Evolutionary conservation across 805 yeast species (phyloP).

Genomic region (Lachancea cidri): DNA sequence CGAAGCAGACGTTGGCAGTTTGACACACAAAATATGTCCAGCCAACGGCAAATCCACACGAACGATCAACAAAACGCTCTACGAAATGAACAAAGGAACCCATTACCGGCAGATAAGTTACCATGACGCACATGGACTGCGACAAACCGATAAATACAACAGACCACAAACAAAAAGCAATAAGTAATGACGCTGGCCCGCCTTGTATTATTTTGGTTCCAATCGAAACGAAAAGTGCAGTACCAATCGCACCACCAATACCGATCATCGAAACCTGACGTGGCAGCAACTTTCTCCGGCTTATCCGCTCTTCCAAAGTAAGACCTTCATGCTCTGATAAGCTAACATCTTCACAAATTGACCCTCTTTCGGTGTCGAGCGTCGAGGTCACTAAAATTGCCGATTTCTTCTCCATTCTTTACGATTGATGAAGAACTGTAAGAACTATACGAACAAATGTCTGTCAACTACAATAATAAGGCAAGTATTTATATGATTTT

Average conservation of each 20-base stretch:
- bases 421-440: too few species aligned
- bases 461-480: too few species aligned
- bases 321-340: neutral
- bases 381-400: neutral
- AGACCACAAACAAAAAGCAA: conserved; percentile 35
- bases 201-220: conserved; percentile 33
- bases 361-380: neutral
- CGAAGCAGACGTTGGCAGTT: conserved; percentile 60
- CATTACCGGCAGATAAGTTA: conserved; percentile 48
- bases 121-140: conserved; percentile 50
- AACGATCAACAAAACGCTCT: conserved; percentile 57
- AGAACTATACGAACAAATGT: too few species aligned
- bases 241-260: conserved; percentile 71
- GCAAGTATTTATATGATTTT: too few species aligned
- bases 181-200: conserved; percentile 49
- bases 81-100: conserved; percentile 57
- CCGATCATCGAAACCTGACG: conserved; percentile 79
- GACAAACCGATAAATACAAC: conserved; percentile 8
- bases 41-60: conserved; percentile 66
- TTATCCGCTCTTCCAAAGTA: conserved; percentile 1
- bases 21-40: conserved; percentile 66
- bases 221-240: conserved; percentile 37
- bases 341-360: neutral
- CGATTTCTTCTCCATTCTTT: neutral
- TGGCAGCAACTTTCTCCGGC: conserved; percentile 37